Evolutionary conservation across 1,139 yeast genomes (phyloP).

Genomic region (Kluyveromyces sp.): DNA sequence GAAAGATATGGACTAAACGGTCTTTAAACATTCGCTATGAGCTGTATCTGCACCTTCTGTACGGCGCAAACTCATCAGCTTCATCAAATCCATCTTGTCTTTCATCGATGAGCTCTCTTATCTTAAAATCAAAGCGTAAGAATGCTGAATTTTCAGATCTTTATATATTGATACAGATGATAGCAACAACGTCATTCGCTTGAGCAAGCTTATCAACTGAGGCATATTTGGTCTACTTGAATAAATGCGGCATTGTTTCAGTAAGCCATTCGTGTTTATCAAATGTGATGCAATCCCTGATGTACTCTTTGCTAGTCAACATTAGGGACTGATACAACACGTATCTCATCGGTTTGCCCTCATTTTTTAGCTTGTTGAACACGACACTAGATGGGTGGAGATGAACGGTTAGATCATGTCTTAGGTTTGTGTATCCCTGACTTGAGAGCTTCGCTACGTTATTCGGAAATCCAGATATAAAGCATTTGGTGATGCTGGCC

Average conservation of each 20-base stretch:
- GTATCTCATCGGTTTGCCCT: slow-evolving; percentile 56
- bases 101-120: too few relatives aligned
- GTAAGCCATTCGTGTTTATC: slow-evolving; percentile 53
- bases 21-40: neutral
- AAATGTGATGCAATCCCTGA: slow-evolving; percentile 77
- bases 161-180: too few relatives aligned
- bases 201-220: too few relatives aligned
- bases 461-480: slow-evolving; percentile 78
- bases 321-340: slow-evolving; percentile 80
- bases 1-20: neutral
- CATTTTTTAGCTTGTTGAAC: slow-evolving; percentile 19
- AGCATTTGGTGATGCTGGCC: slow-evolving; percentile 52
- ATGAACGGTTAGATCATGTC: slow-evolving; percentile 40
- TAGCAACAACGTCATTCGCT: too few relatives aligned
- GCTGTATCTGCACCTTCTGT: too few relatives aligned
- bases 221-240: neutral
- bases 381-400: slow-evolving; percentile 66
- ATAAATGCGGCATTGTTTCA: slow-evolving; percentile 62
- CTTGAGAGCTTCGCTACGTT: slow-evolving; percentile 65
- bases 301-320: slow-evolving; percentile 78
- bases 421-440: slow-evolving; percentile 53
- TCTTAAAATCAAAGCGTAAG: too few relatives aligned
- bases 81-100: too few relatives aligned
- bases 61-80: too few relatives aligned
- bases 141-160: too few relatives aligned